Evolutionary conservation across 306 rosid genomes (phyloP).

Genomic region (Trifolium subterraneum): DNA sequence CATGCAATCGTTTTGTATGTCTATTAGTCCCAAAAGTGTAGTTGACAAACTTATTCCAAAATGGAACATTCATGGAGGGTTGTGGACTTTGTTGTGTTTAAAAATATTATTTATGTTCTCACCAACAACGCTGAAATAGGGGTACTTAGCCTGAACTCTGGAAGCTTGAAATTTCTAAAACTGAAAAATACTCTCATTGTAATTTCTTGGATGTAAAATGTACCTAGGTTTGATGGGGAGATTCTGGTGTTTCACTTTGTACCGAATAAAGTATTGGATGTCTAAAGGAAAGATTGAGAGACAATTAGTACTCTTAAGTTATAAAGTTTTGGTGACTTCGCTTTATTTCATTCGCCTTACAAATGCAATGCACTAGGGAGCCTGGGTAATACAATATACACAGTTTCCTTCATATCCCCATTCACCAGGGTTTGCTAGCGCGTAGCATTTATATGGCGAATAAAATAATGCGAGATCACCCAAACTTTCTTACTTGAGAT

Average conservation of each 20-base stretch:
- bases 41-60: not conserved
- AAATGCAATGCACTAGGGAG: too few species aligned
- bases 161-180: not conserved
- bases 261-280: too few species aligned
- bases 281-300: not conserved
- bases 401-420: too few species aligned
- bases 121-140: not conserved
- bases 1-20: not conserved
- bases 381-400: too few species aligned
- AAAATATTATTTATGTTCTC: not conserved
- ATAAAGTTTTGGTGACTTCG: not conserved
- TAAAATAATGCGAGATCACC: too few species aligned
- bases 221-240: not conserved
- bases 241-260: not conserved
- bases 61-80: not conserved
- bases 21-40: slow-evolving; percentile 26
- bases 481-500: not conserved
- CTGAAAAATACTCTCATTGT: not conserved
- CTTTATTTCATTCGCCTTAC: too few species aligned
- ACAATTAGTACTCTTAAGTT: too few species aligned
- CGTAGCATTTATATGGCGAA: too few species aligned
- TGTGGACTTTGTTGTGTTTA: not conserved
- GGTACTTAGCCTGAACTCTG: not conserved
- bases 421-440: too few species aligned
- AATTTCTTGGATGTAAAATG: too few species aligned